Base-by-base conservation (phyloP, 371 early-diverging fungal genomes). In the Mucor racemosus region DNA sequence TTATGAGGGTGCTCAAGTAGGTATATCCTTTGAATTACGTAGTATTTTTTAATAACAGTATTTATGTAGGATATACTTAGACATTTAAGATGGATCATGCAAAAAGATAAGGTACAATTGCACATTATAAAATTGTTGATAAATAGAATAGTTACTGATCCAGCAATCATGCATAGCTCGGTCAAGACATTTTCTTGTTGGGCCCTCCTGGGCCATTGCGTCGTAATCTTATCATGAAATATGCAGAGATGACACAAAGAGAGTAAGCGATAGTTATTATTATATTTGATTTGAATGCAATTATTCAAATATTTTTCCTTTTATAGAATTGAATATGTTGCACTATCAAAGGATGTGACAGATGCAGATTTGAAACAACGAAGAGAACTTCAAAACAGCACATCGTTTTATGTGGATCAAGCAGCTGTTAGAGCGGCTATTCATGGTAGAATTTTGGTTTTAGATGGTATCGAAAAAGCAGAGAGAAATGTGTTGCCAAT, bases 401-500 rank as follows among this genome's bases (percentile, higher is more conserved):
- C 90, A 1, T 91, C 92, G 0, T 87, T 83, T 50, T 91, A 91
- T 70, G 85, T 90, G 6, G 94, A 95, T 70, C 92, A 92, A 62
- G 89, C 91, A 14, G 88, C 88, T 60, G 94, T 95, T 14, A 79
- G 92, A 11, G 95, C 95, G 6, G 95, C 95, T 9, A 86, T 90
- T 21, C 79, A 93, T 41, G 95, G 95, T 7, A 76, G 94, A 35
- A 88, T 95, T 56, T 63, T 94, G 56, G 85, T 95, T 6, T 74
- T 95, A 62, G 95, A 95, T 65, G 93, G 94, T 31, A 88, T 93
- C 59, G 92, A 92, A 73, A 92, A 92, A 68, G 93, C 94, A 0
- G 95, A 95, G 62, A 87, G 95, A 15, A 95, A 95, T 65, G 93
- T 95, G 1, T 76, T 95, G 50, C 95, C 95, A 3, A 89, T 95